These are phyloP conservation scores for Pseudoperonospora humuli DNA, from an alignment of 352 stramenopile species.

Conservation along the genomic window DNA sequence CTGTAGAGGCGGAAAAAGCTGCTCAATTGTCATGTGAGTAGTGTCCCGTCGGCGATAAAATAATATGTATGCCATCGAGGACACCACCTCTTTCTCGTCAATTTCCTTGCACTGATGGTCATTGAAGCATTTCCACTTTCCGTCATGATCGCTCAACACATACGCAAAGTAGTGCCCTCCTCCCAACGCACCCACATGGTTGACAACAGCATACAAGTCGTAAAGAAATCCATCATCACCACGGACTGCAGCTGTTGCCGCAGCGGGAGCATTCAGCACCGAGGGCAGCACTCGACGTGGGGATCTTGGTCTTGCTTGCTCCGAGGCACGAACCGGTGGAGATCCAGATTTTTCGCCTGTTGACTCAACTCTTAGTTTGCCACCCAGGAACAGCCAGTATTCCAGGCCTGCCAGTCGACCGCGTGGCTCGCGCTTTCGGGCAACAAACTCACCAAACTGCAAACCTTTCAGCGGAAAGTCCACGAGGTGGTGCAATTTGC, in stretches of 20 bases:
- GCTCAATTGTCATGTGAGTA: slow-evolving; percentile 50
- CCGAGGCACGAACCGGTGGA: slow-evolving; percentile 3
- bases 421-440: slow-evolving; percentile 41
- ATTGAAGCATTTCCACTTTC: slow-evolving; percentile 98
- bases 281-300: slow-evolving; percentile 19
- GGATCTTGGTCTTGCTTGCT: slow-evolving; percentile 6
- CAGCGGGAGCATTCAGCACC: slow-evolving; percentile 50
- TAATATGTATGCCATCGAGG: slow-evolving; percentile 84
- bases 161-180: slow-evolving; percentile 94
- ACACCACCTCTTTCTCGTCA: slow-evolving; percentile 80
- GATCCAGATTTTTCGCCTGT: slow-evolving; percentile 3
- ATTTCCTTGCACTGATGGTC: slow-evolving; percentile 90
- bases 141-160: slow-evolving; percentile 69
- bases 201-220: slow-evolving; percentile 96
- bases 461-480: slow-evolving; percentile 93
- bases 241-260: slow-evolving; percentile 41
- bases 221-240: slow-evolving; percentile 77
- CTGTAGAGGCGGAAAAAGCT: slow-evolving; percentile 64
- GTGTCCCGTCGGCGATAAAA: slow-evolving; percentile 85
- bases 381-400: slow-evolving; percentile 74
- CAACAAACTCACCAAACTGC: slow-evolving; percentile 79
- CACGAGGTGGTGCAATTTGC: slow-evolving; percentile 95
- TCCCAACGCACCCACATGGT: slow-evolving; percentile 94
- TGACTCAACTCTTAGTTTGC: slow-evolving; percentile 37
- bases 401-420: slow-evolving; percentile 40